These are phyloP conservation scores for Lojkania enalia DNA, from an alignment of 2,329 filamentous ascomycete genomes.

Conservation along the genomic window DNA sequence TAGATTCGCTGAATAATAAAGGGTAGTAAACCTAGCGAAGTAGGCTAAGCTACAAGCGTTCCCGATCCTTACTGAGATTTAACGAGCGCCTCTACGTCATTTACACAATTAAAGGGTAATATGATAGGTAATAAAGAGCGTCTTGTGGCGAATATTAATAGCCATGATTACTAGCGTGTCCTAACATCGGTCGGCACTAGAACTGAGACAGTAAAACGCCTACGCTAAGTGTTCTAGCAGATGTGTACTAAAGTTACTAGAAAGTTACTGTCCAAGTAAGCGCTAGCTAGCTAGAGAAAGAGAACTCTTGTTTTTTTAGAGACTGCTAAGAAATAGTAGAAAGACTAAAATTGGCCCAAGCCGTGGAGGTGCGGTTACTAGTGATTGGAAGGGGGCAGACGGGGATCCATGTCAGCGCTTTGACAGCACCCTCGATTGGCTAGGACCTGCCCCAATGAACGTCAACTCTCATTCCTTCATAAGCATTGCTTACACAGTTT, in stretches of 20 bases:
- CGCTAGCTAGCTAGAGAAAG: background rate
- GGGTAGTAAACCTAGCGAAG: constrained; percentile 1
- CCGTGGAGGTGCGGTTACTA: no score
- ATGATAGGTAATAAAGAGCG: background rate
- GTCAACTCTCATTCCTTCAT: no score
- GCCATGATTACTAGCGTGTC: background rate
- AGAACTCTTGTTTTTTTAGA: background rate
- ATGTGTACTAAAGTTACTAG: no score
- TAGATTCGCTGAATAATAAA: constrained; percentile 1
- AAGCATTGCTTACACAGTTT: no score
- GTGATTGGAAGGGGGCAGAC: no score
- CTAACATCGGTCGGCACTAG: background rate
- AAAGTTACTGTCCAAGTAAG: no score
- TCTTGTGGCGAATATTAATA: background rate
- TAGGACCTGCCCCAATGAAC: no score
- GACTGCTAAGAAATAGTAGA: no score
- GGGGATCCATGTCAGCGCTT: no score
- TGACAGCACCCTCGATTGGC: no score
- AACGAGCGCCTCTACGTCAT: background rate
- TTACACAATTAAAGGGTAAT: background rate
- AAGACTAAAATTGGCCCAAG: no score
- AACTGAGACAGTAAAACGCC: background rate
- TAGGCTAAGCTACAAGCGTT: background rate
- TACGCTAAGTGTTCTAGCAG: background rate
- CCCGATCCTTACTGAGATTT: background rate